A percentile compares a stretch with the other conserved stretches of the same genome.
Conservation (phyloP, 352 stramenopile species). For the Phytophthora tentaculata region DNA sequence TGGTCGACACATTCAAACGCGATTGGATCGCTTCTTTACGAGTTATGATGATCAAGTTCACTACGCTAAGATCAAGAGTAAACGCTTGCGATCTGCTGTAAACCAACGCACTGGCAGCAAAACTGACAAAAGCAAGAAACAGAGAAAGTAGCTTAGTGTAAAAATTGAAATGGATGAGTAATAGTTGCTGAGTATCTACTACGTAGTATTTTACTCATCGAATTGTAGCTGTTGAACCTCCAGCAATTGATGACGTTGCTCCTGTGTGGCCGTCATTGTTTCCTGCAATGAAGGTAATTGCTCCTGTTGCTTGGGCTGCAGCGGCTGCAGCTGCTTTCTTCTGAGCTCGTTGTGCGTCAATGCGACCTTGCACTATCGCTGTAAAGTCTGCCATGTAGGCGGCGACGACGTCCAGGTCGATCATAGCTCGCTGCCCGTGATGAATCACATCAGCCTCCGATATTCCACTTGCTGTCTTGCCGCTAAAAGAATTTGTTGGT, state of each 20-base stretch:
- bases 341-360: conserved; percentile 74
- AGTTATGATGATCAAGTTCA: conserved; percentile 96
- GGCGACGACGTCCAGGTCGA: conserved; percentile 92
- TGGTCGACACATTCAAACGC: conserved; percentile 76
- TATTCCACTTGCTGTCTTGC: conserved; percentile 47
- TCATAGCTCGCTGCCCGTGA: conserved; percentile 86
- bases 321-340: conserved; percentile 60
- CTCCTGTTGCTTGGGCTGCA: conserved; percentile 15
- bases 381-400: conserved; percentile 95
- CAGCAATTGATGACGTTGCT: conserved; percentile 19
- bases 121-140: conserved; percentile 26
- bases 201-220: too few species aligned
- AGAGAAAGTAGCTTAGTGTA: conserved; percentile 18
- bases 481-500: conserved; percentile 1
- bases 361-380: conserved; percentile 73
- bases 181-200: conserved; percentile 2
- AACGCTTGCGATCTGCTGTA: conserved; percentile 87
- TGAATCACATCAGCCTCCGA: conserved; percentile 87
- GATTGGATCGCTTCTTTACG: conserved; percentile 96
- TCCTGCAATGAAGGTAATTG: conserved; percentile 19
- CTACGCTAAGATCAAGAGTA: conserved; percentile 93
- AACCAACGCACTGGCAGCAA: conserved; percentile 35
- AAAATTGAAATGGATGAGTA: conserved; percentile 19
- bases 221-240: conserved; percentile 31
- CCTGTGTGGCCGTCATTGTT: conserved; percentile 25